Evolutionary conservation across 106 monocot species (phyloP).

Genomic region (Allium sativum): DNA sequence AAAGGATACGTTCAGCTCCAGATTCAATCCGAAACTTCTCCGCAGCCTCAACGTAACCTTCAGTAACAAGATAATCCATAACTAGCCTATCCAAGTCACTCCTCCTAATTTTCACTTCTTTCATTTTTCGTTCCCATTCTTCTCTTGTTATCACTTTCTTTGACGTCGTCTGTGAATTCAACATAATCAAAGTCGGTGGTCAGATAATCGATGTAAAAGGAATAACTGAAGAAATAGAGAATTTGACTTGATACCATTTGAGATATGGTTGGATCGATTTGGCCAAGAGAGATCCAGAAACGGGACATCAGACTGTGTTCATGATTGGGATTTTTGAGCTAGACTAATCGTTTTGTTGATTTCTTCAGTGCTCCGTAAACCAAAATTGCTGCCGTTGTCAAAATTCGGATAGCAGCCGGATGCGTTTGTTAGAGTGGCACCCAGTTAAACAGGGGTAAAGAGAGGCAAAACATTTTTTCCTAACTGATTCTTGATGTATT

Average conservation of each 20-base stretch:
- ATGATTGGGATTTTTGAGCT: no score
- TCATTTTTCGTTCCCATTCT: conserved; percentile 26
- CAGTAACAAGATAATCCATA: conserved; percentile 60
- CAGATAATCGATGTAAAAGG: no score
- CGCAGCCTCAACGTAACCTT: conserved; percentile 44
- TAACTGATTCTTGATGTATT: no score
- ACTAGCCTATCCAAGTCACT: conserved; percentile 60
- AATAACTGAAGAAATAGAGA: neutral
- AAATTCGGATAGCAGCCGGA: no score
- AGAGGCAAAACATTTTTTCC: no score
- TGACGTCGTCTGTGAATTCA: neutral
- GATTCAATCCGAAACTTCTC: conserved; percentile 56
- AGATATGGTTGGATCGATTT: conserved; percentile 8
- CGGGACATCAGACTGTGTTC: conserved; percentile 7
- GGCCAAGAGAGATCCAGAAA: conserved; percentile 17
- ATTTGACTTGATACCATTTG: conserved; percentile 10
- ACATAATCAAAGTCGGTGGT: neutral
- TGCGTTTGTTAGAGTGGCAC: no score
- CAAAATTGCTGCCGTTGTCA: no score
- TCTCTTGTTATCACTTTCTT: conserved; percentile 13
- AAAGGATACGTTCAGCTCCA: conserved; percentile 53
- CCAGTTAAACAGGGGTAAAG: no score
- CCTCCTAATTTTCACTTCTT: conserved; percentile 40
- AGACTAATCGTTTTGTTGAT: no score
- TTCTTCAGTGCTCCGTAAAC: no score